A percentile compares a stretch with the other conserved stretches of the same genome.
Evolutionary conservation across 2,329 filamentous ascomycete species (phyloP).

Genomic region (Nemania sp.): DNA sequence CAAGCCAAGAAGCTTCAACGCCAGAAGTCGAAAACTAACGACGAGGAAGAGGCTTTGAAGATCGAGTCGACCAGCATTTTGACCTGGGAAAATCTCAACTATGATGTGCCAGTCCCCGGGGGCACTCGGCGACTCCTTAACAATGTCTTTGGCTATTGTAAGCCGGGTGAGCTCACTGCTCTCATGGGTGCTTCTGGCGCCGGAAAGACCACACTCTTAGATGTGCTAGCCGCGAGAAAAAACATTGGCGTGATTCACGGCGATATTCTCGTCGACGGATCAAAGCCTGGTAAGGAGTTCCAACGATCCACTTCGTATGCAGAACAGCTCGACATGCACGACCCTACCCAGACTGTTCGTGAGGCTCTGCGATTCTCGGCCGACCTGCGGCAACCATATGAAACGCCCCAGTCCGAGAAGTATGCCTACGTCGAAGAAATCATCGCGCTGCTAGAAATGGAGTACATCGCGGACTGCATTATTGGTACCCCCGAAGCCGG

Average conservation of each 20-base stretch:
- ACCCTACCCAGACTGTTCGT: conserved; percentile 64
- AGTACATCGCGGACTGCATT: conserved; percentile 61
- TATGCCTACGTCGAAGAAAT: conserved; percentile 66
- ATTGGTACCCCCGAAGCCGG: conserved; percentile 69
- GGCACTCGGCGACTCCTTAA: conserved; percentile 61
- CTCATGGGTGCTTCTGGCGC: conserved; percentile 85
- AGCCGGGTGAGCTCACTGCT: conserved; percentile 76
- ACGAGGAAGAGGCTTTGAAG: conserved; percentile 54
- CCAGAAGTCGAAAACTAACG: conserved; percentile 51
- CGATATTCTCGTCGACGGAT: conserved; percentile 61
- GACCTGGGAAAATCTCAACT: conserved; percentile 86
- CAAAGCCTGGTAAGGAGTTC: conserved; percentile 62
- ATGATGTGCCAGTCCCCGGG: conserved; percentile 67
- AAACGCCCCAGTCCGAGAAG: conserved; percentile 59
- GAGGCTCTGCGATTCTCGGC: conserved; percentile 68
- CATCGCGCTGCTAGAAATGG: conserved; percentile 62
- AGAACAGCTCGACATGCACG: conserved; percentile 66
- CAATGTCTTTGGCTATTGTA: conserved; percentile 69
- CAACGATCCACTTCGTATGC: conserved; percentile 66
- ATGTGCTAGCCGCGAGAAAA: conserved; percentile 69
- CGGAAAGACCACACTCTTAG: conserved; percentile 83
- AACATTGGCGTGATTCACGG: conserved; percentile 64
- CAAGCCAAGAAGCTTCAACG: conserved; percentile 62
- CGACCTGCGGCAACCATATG: conserved; percentile 60
- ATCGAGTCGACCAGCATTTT: conserved; percentile 69